phyloP scores from a whole-genome alignment of 352 stramenopile genomes.

The Globisporangium takayamanum region DNA sequence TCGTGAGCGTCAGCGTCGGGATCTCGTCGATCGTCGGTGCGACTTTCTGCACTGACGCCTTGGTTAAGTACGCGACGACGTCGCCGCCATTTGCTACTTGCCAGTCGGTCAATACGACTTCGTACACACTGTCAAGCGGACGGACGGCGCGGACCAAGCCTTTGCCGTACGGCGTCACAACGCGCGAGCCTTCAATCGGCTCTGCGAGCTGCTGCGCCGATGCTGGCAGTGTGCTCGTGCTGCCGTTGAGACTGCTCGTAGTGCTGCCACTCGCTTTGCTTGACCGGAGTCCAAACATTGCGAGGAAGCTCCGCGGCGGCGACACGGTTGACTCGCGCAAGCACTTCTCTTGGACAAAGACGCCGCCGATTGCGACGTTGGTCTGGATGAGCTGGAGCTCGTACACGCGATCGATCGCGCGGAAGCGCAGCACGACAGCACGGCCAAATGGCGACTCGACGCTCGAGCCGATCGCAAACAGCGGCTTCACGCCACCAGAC shows the following conservation, averaged over 20 bases:
- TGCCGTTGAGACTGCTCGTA: neutral
- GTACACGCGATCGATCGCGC: constrained; percentile 54
- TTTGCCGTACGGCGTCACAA: constrained; percentile 56
- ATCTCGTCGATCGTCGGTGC: constrained; percentile 27
- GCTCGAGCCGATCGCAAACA: constrained; percentile 42
- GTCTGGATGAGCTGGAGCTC: constrained; percentile 52
- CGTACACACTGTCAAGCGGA: constrained; percentile 34
- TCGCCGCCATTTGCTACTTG: constrained; percentile 24
- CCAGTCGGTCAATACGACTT: constrained; percentile 50
- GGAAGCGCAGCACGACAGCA: constrained; percentile 61
- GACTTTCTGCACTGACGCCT: constrained; percentile 29
- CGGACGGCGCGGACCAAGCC: constrained; percentile 47
- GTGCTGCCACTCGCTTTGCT: constrained; percentile 9
- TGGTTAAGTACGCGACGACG: constrained; percentile 51
- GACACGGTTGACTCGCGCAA: constrained; percentile 45
- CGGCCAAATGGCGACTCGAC: constrained; percentile 77
- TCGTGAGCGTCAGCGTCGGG: constrained; percentile 22
- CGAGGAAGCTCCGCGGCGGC: constrained; percentile 64
- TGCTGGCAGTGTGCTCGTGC: neutral
- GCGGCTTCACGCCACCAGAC: constrained; percentile 25
- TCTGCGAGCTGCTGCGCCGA: constrained; percentile 3
- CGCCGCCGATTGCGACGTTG: constrained; percentile 25
- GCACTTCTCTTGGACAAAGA: constrained; percentile 52
- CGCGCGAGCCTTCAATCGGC: constrained; percentile 27
- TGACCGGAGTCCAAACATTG: constrained; percentile 37